Evolutionary conservation across 1,139 yeast genomes (phyloP), one percentile per base, ranked within the genome.

Genomic region (Kodamaea plutei): DNA sequence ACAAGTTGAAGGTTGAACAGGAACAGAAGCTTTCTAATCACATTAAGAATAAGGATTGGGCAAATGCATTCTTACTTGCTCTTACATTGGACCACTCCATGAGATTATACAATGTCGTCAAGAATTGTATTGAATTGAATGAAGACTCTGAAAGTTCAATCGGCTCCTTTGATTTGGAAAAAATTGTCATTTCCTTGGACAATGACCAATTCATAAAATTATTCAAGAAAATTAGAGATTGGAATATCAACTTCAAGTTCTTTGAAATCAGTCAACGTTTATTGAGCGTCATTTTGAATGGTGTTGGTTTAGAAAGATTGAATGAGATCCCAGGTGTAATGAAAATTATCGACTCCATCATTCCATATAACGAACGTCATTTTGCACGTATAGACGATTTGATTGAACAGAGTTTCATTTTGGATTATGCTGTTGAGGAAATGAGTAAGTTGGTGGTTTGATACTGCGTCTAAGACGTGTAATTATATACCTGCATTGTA

Each of bases 321-420:
- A 68, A 73, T 41, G 77, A 76, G 43, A 69, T 84, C 23, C 82
- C 81, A 3, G 87, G 87, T 2, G 60, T 84, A 40, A 72, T 84
- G 56, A 69, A 68, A 33, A 58, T 80, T 11, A 66, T 89, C n/a
- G 94, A 84, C 36, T 69, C 81, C 15, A 69, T 88, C 34, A 59
- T 85, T 33, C 95, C 96, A 5, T 91, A 91, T 54, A 83, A 84
- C 43, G 89, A 85, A 50, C 76, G 97, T 50, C 98, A 91, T 54
- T 80, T 70, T 48, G 52, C 66, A 21, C 71, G 97, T 41, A 64
- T 85, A 20, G 95, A 85, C 41, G 87, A 75, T 27, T 62, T 91
- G 53, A 61, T 88, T 16, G 96, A 91, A 55, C 84, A 85, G 50
- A 87, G 95, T 50, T 89, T 73, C 49, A 69, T 87, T 29, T 58